Percentiles rank a stretch among this genome's conserved stretches.
Conservation (phyloP, 2,329 filamentous ascomycete genomes). For the Arthrobotrys musiformis region DNA sequence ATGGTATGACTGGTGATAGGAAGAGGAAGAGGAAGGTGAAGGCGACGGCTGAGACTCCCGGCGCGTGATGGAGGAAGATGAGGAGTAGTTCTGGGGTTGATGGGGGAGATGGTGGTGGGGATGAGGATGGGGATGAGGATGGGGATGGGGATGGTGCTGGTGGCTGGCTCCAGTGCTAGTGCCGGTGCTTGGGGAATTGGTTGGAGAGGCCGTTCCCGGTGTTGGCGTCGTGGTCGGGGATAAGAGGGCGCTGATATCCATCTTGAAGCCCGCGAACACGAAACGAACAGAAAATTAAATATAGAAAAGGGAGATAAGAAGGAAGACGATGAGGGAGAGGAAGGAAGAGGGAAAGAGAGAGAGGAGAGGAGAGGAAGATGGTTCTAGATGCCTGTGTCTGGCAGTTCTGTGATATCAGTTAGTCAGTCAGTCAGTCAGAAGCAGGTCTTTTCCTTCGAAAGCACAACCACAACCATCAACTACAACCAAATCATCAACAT, state of each 20-base stretch:
- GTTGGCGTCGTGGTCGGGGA: slow-evolving; percentile 54
- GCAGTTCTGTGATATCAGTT: background rate
- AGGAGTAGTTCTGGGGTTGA: slow-evolving; percentile 1
- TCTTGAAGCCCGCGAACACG: slow-evolving; percentile 21
- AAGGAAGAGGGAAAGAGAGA: background rate
- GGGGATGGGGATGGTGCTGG: no score
- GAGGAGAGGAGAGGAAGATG: slow-evolving; percentile 1
- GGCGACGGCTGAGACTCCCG: slow-evolving; percentile 20
- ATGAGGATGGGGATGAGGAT: no score
- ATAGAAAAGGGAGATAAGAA: background rate
- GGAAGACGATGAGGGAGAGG: background rate
- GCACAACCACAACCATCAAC: background rate
- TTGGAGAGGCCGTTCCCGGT: slow-evolving; percentile 50
- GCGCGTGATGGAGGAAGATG: slow-evolving; percentile 28
- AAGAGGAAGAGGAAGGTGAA: background rate
- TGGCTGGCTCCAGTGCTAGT: slow-evolving; percentile 8
- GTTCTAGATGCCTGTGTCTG: background rate
- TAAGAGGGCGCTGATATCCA: slow-evolving; percentile 54
- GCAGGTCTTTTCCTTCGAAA: background rate
- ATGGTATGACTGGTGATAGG: slow-evolving; percentile 8
- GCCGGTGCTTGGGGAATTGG: slow-evolving; percentile 48
- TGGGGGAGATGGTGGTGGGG: no score
- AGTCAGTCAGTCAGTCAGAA: slow-evolving; percentile 1
- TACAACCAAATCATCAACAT: background rate
- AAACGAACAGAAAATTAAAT: background rate